A percentile compares a stretch with the other conserved stretches of the same genome.
phyloP scores from a whole-genome alignment of 2,329 filamentous ascomycete genomes.

The Xylariaceae sp. region DNA sequence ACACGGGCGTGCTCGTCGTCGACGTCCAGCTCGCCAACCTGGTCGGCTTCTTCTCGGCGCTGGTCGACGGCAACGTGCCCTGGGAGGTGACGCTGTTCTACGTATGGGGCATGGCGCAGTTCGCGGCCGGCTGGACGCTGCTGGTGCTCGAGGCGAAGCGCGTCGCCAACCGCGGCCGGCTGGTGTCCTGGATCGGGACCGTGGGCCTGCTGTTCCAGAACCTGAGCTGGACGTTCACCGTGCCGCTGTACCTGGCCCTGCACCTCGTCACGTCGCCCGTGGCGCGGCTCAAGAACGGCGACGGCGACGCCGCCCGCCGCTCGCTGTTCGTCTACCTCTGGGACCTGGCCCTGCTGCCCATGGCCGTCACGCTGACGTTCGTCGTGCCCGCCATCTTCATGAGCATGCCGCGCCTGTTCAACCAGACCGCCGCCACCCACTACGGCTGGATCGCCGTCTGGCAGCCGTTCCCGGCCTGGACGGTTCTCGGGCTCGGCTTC shows the following conservation, averaged over 20 bases:
- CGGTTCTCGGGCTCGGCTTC: constrained; percentile 29
- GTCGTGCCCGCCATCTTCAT: constrained; percentile 38
- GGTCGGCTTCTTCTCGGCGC: constrained; percentile 34
- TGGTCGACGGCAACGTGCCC: constrained; percentile 36
- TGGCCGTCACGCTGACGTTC: constrained; percentile 36
- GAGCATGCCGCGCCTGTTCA: constrained; percentile 34
- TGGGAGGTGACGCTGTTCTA: constrained; percentile 33
- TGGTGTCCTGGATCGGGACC: constrained; percentile 32
- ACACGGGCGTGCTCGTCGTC: constrained; percentile 28
- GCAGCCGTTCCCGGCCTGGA: constrained; percentile 37
- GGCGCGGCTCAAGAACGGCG: constrained; percentile 30
- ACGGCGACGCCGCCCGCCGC: constrained; percentile 30
- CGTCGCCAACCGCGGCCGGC: constrained; percentile 35
- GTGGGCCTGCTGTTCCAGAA: constrained; percentile 37
- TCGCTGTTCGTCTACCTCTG: constrained; percentile 38
- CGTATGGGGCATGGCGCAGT: constrained; percentile 39
- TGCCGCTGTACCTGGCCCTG: constrained; percentile 38
- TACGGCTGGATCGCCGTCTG: constrained; percentile 40
- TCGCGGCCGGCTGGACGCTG: constrained; percentile 36
- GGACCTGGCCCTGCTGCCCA: constrained; percentile 40
- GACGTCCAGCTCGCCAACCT: constrained; percentile 38
- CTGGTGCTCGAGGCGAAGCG: constrained; percentile 40
- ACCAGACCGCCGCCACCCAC: constrained; percentile 35
- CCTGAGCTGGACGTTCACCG: constrained; percentile 34
- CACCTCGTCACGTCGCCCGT: constrained; percentile 41